Base-by-base conservation (phyloP, 768 basidiomycete species). In the Sporobolomyces pararoseus region DNA sequence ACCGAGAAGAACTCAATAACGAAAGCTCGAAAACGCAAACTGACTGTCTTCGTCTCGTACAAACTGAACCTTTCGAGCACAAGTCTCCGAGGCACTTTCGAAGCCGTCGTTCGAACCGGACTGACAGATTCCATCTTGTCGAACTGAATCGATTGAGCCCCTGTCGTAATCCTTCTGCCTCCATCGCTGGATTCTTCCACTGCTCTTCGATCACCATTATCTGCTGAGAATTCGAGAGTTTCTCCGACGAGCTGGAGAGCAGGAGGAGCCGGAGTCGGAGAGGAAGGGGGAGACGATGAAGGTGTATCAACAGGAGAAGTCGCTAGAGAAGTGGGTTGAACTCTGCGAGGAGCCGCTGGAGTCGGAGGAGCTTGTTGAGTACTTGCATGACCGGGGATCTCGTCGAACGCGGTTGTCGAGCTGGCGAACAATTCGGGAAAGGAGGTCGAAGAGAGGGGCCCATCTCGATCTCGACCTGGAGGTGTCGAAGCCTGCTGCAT, bases 21-120 rank as follows among this genome's bases (percentile, higher is more conserved):
- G 44, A 55, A 3, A 55, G 46, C 17, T 29, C 21, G 37, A 16
- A 37, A 29, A 16, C n/a, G 31, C 7, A 13, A 14, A 29, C 78
- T 29, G 42, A 80, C 81, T 73, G 88, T 84, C 65, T 87, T 86
- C 76, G 91, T 97, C 81, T 99, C 95, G 79, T 96, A 97, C 4
- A 98, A 81, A 37, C 91, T 88, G 81, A 91, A 93, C 78, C 91
- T 91, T 82, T 92, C 93, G 79, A 83, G 80, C 16, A 50, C 59
- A 21, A 61, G 46, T 35, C 31, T 31, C 6, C 42, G 23, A n/a
- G 58, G 58, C 27, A n/a, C 42, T 60, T 31, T 46, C 12, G 3
- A 25, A 5, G 9, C 4, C 21, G 37, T 44, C 23, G 23, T 27
- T n/a, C n/a, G n/a, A n/a, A n/a, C n/a, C n/a, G n/a, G 37, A 17